phyloP scores from a whole-genome alignment of 177 flowering plant species.

The Vitis hybrid region DNA sequence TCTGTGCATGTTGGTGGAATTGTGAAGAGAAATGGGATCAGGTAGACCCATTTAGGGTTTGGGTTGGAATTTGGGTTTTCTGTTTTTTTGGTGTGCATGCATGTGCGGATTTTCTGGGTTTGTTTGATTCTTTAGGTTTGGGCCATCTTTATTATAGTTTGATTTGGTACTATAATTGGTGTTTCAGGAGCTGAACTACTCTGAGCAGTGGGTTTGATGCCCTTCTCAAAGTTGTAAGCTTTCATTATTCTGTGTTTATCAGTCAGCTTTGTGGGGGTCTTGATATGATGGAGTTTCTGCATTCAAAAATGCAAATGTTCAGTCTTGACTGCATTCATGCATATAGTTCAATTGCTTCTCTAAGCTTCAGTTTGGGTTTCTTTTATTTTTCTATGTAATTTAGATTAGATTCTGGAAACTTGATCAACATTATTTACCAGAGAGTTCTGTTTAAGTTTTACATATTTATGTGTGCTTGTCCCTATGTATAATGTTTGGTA shows the following conservation, averaged over 20 bases:
- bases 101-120: background rate
- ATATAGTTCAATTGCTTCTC: background rate
- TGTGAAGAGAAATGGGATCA: constrained; percentile 11
- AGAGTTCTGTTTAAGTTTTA: no score
- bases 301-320: background rate
- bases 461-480: no score
- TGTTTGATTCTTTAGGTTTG: background rate
- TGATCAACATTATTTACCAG: no score
- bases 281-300: background rate
- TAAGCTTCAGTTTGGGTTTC: background rate
- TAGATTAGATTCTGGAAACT: no score
- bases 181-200: background rate
- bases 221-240: background rate
- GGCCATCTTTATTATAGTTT: no score
- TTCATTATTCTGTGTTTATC: background rate
- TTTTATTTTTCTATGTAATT: background rate
- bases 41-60: constrained; percentile 12
- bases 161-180: background rate
- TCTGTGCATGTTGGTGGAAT: background rate
- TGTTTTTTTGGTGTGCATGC: background rate
- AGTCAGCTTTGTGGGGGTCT: background rate
- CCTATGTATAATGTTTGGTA: no score
- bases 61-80: constrained; percentile 1
- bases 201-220: background rate
- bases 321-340: background rate